A percentile compares a stretch with the other conserved stretches of the same genome.
Conservation (phyloP, 176 grass and related monocot genomes). For the Metroxylon sagu region DNA sequence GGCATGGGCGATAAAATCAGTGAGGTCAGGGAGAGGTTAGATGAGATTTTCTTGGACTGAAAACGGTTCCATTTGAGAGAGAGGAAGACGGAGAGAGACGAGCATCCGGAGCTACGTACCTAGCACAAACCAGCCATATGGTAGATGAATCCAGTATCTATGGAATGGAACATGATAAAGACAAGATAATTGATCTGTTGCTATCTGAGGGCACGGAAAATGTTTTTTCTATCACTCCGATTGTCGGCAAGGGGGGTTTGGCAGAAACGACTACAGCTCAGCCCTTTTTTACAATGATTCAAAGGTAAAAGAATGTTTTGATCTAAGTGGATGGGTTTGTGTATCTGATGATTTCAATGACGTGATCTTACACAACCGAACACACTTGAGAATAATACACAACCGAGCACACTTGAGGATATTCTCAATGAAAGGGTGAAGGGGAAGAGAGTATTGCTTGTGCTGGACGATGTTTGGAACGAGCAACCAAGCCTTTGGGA, state of each 20-base stretch:
- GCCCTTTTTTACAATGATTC: constrained; percentile 30
- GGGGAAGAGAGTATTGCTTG: constrained; percentile 21
- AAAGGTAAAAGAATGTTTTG: constrained; percentile 11
- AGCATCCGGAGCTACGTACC: background rate
- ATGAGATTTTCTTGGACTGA: constrained; percentile 28
- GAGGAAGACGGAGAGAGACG: constrained; percentile 18
- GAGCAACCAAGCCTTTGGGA: constrained; percentile 13
- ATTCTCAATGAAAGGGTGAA: background rate
- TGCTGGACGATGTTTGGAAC: constrained; percentile 42
- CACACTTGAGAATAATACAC: background rate
- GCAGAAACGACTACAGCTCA: constrained; percentile 44
- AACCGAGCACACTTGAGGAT: constrained; percentile 17
- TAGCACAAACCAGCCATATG: constrained; percentile 18
- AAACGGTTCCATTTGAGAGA: background rate
- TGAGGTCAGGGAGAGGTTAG: no score
- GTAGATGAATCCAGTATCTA: constrained; percentile 25
- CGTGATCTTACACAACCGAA: constrained; percentile 14
- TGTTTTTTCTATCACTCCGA: constrained; percentile 16
- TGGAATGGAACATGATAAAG: constrained; percentile 31
- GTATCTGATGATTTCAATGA: constrained; percentile 26
- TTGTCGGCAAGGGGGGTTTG: constrained; percentile 39
- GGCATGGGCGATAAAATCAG: constrained; percentile 13
- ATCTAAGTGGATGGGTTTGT: constrained; percentile 29
- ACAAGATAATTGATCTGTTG: constrained; percentile 8
- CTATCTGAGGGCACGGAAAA: background rate